Conservation (phyloP, 2,329 filamentous ascomycete genomes). For the Cercospora sojina region DNA sequence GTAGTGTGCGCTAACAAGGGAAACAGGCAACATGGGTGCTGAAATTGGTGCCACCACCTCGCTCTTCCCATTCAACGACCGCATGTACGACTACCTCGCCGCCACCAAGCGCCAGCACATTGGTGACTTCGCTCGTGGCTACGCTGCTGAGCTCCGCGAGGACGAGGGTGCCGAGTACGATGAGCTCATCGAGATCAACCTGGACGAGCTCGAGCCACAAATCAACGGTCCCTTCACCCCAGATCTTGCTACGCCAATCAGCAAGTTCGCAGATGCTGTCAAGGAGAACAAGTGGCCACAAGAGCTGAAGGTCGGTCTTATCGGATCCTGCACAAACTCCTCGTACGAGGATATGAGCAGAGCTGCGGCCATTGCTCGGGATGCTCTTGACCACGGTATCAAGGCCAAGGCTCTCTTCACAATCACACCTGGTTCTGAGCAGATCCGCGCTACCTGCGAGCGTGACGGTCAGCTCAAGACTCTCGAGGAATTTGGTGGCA, state of each 20-base stretch:
- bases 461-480: conserved; percentile 65
- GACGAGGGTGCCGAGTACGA: conserved; percentile 95
- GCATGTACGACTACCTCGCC: conserved; percentile 92
- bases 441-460: conserved; percentile 89
- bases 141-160: conserved; percentile 79
- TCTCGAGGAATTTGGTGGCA: conserved; percentile 92
- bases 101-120: conserved; percentile 90
- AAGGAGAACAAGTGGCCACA: conserved; percentile 95
- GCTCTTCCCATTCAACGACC: conserved; percentile 95
- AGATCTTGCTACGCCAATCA: conserved; percentile 95
- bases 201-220: conserved; percentile 91
- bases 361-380: conserved; percentile 83
- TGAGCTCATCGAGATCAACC: conserved; percentile 92
- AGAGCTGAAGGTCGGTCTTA: conserved; percentile 93
- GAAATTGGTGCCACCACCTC: conserved; percentile 86
- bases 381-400: conserved; percentile 86
- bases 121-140: conserved; percentile 81
- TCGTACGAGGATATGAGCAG: conserved; percentile 90
- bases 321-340: conserved; percentile 97
- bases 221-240: conserved; percentile 99
- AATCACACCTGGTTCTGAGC: conserved; percentile 94
- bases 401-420: conserved; percentile 94
- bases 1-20: not conserved
- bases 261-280: conserved; percentile 92
- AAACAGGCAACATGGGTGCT: conserved; percentile 44